Base-by-base conservation (phyloP, 2,329 filamentous ascomycete species). In the Botrytis fragariae region DNA sequence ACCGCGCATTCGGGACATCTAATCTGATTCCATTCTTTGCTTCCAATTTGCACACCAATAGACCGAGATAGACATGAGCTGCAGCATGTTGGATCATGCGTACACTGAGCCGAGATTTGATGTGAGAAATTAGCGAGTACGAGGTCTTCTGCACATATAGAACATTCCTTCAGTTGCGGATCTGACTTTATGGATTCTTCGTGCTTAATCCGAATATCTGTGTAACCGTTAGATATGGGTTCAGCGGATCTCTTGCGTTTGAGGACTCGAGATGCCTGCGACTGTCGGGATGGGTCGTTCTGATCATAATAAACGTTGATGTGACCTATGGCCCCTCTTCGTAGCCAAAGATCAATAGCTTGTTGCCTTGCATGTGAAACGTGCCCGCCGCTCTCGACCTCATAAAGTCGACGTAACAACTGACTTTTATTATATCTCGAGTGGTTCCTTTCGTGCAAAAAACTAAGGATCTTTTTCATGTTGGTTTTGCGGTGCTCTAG, bases 1-100 rank as follows among this genome's bases (percentile, higher is more conserved):
- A 80, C 81, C 4, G 82, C 76, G 75, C 88, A 90, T 68, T 87
- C 84, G 0, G 87, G 87, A 69, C 88, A 90, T 62, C 80, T 81
- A 59, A 89, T 83, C 16, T 85, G 82, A 48, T 84, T 83, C 83
- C 84, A 85, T 2, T 81, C 73, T 10, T 59, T 44, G 8, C 72
- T 59, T 32, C 48, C 45, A 45, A 78, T 76, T 9, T 77, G 74
- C 3, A 42, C n/a, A 5, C 74, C 68, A 6, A 78, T 68, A 32
- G 18, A 57, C 20, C 42, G 25, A 2, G 71, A 67, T 4, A 77
- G 14, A 44, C 77, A 78, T 29, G 8, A 10, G 22, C 3, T 18
- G 64, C 77, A 77, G 48, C 72, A 69, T 16, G 62, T 69, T 42
- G 73, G 54, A 18, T 72, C 42, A 67, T 78, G 76, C 12, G 70